These are phyloP conservation scores for Codiaeum variegatum DNA, from an alignment of 441 rosid genomes.

Conservation along the genomic window DNA sequence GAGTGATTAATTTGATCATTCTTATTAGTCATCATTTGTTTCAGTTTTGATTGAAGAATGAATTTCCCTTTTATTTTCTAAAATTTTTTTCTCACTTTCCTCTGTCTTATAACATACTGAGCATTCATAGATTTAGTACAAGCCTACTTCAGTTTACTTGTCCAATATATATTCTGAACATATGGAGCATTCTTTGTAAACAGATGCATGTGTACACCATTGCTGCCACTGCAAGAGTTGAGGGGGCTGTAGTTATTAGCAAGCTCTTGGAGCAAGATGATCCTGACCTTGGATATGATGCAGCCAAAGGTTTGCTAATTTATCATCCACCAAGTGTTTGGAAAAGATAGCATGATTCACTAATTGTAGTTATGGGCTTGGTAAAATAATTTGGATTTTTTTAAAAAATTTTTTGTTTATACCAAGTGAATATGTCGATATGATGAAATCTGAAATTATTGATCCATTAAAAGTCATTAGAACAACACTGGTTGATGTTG, in stretches of 20 bases:
- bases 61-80: not conserved
- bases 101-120: not conserved
- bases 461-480: conserved; percentile 71
- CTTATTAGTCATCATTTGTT: no score
- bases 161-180: not conserved
- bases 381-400: not conserved
- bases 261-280: conserved; percentile 79
- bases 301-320: conserved; percentile 62
- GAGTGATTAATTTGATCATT: not conserved
- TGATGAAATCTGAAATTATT: conserved; percentile 61
- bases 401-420: not conserved
- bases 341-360: not conserved
- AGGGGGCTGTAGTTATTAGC: conserved; percentile 85
- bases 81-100: not conserved
- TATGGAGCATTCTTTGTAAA: conserved; percentile 5
- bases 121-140: not conserved
- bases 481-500: conserved; percentile 66
- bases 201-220: conserved; percentile 66
- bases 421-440: conserved; percentile 65
- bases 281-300: conserved; percentile 78
- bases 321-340: not conserved
- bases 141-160: not conserved
- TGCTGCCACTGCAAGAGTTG: conserved; percentile 82
- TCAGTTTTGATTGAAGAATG: not conserved
- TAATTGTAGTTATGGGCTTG: not conserved